Conservation (phyloP, 2,329 filamentous ascomycete genomes). For the Blastomyces parvus region DNA sequence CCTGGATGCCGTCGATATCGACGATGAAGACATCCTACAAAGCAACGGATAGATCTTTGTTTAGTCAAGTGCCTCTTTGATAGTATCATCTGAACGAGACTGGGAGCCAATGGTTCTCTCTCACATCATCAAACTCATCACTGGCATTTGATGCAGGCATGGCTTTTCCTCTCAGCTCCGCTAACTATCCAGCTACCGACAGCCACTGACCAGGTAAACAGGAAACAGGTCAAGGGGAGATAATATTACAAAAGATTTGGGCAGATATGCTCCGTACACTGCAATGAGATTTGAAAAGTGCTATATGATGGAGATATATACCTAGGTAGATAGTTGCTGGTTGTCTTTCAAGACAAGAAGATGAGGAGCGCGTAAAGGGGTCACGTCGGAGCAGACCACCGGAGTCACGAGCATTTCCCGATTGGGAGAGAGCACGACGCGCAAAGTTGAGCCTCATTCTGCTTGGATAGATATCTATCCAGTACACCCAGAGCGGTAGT, state of each 20-base stretch:
- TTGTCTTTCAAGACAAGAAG: neutral
- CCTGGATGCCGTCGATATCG: conserved; percentile 57
- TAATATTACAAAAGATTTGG: neutral
- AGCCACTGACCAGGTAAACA: neutral
- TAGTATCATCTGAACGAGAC: neutral
- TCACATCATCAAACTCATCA: conserved; percentile 42
- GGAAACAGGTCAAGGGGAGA: neutral
- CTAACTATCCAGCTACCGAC: neutral
- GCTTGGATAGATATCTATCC: neutral
- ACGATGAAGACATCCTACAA: conserved; percentile 48
- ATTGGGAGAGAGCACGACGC: conserved; percentile 9
- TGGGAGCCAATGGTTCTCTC: neutral
- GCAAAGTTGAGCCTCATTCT: conserved; percentile 8
- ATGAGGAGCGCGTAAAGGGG: neutral
- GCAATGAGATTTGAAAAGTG: neutral
- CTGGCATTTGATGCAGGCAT: conserved; percentile 47
- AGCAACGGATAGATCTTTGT: neutral
- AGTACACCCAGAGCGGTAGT: neutral
- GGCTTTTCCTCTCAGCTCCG: conserved; percentile 9
- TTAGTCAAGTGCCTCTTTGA: neutral
- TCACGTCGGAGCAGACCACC: neutral
- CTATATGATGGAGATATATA: neutral
- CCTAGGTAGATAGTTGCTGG: neutral
- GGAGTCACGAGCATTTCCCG: conserved; percentile 12
- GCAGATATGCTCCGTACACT: neutral